A percentile compares a stretch with the other conserved stretches of the same genome.
These are phyloP conservation scores for Odontarrhena argentea DNA, from an alignment of 345 rosid species.

Conservation along the genomic window DNA sequence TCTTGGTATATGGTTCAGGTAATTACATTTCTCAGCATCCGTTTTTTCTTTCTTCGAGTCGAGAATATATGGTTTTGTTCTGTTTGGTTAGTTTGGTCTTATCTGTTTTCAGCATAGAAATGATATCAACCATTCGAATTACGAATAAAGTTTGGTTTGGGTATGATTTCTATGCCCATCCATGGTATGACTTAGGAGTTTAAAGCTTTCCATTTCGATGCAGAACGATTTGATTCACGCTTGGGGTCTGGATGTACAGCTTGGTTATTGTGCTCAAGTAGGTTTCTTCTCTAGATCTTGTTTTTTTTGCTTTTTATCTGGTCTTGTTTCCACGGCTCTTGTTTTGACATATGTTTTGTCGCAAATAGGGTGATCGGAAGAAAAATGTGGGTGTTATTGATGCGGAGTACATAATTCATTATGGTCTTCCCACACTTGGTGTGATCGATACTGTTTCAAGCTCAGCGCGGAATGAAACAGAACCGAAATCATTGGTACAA, in stretches of 20 bases:
- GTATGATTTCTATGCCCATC: neutral
- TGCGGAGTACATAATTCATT: conserved; percentile 81
- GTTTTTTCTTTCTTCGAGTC: neutral
- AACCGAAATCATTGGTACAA: conserved; percentile 32
- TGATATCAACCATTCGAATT: too few relatives aligned
- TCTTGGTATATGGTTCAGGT: conserved; percentile 97
- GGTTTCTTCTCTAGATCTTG: conserved; percentile 24
- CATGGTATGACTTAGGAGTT: neutral
- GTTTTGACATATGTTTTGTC: neutral
- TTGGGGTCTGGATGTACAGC: conserved; percentile 89
- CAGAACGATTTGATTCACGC: conserved; percentile 96
- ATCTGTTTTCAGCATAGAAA: too few relatives aligned
- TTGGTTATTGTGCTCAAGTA: conserved; percentile 93
- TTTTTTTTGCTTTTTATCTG: neutral
- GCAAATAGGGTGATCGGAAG: conserved; percentile 73
- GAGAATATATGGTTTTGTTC: too few relatives aligned
- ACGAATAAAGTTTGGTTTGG: neutral
- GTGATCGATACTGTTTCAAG: conserved; percentile 46
- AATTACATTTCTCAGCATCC: neutral
- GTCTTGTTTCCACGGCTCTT: neutral
- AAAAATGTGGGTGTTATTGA: conserved; percentile 92
- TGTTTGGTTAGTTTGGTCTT: too few relatives aligned
- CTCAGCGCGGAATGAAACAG: conserved; percentile 24
- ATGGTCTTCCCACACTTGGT: conserved; percentile 85
- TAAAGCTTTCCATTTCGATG: conserved; percentile 14